phyloP scores from a whole-genome alignment of 192 early-diverging fungal genomes.

The Chytriomyces confervae region DNA sequence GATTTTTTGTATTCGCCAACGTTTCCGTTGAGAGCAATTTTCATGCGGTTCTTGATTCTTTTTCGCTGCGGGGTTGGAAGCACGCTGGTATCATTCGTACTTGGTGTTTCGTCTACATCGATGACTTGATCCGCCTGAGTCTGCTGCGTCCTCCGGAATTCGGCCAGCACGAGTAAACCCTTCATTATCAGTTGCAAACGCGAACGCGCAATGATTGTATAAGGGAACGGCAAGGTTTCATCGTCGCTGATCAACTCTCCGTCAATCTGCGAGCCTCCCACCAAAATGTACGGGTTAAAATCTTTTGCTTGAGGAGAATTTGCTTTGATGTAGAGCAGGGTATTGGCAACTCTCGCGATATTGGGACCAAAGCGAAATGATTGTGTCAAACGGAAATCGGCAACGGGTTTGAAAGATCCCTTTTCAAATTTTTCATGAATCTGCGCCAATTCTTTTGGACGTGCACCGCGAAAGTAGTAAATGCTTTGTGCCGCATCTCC shows the following conservation, averaged over 20 bases:
- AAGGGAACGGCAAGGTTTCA: constrained; percentile 18
- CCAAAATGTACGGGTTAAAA: constrained; percentile 30
- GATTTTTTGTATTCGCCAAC: constrained; percentile 3
- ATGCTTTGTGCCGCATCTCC: constrained; percentile 34
- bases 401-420: neutral
- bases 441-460: constrained; percentile 33
- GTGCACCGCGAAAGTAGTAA: constrained; percentile 36
- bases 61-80: too few relatives aligned
- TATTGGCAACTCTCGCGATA: constrained; percentile 27
- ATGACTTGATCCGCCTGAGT: neutral
- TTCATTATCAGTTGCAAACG: constrained; percentile 22
- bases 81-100: too few relatives aligned
- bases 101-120: neutral
- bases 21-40: constrained; percentile 33
- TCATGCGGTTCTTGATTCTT: neutral
- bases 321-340: constrained; percentile 25
- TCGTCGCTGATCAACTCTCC: constrained; percentile 1
- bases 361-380: constrained; percentile 32
- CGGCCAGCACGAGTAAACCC: neutral
- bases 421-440: constrained; percentile 17
- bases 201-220: constrained; percentile 35
- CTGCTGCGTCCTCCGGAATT: neutral
- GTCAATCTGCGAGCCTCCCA: neutral
- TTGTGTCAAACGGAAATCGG: constrained; percentile 16
- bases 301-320: constrained; percentile 32